These are phyloP conservation scores for Diospyros kaki DNA, from an alignment of 148 eudicot species.

Conservation along the genomic window DNA sequence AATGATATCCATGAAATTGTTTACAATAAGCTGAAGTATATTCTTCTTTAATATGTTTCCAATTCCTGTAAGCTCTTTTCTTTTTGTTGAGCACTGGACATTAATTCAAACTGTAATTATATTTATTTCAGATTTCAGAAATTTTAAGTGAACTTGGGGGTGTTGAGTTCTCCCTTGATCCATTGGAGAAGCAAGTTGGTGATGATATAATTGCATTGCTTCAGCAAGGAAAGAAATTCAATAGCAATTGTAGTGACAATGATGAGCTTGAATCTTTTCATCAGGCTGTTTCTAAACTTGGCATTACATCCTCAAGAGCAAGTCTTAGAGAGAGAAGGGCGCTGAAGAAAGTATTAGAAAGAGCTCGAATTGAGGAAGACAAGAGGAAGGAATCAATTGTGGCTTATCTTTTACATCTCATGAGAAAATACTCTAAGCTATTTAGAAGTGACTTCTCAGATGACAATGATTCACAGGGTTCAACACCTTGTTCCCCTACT, in stretches of 20 bases:
- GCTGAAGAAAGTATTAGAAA: conserved; percentile 78
- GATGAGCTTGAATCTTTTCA: conserved; percentile 87
- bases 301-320: conserved; percentile 89
- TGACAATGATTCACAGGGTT: conserved; percentile 96
- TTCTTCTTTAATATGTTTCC: too few relatives aligned
- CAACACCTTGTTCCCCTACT: conserved; percentile 97
- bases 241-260: conserved; percentile 54
- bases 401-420: conserved; percentile 83
- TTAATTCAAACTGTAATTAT: background rate
- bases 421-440: conserved; percentile 90
- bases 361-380: conserved; percentile 85
- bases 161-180: conserved; percentile 71
- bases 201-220: conserved; percentile 80
- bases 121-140: conserved; percentile 57
- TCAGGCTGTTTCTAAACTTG: conserved; percentile 79
- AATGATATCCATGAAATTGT: background rate
- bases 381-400: conserved; percentile 92
- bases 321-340: conserved; percentile 90
- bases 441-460: conserved; percentile 87
- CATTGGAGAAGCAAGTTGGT: conserved; percentile 80
- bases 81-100: too few relatives aligned
- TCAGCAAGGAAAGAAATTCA: conserved; percentile 88
- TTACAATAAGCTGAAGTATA: background rate
- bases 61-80: too few relatives aligned
- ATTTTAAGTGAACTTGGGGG: conserved; percentile 58